Evolutionary conservation across 208 protist genomes (phyloP).

Genomic region (Jaenimonas drosophilae): DNA sequence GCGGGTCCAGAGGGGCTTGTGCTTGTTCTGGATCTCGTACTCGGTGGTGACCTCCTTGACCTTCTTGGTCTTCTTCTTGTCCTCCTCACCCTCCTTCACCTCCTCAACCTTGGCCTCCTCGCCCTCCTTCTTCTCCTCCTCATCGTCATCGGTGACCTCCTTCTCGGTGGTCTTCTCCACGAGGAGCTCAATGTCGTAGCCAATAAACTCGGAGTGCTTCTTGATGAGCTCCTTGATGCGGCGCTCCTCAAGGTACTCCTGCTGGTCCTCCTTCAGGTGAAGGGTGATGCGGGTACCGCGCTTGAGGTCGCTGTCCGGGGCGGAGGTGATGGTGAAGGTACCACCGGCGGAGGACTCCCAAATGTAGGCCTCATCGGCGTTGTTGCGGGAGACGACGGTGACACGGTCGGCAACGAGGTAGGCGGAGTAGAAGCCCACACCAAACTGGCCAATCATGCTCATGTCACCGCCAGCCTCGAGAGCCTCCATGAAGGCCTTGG

Average conservation of each 20-base stretch:
- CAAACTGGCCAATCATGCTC: slow-evolving; percentile 99
- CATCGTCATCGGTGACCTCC: slow-evolving; percentile 93
- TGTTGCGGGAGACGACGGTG: slow-evolving; percentile 96
- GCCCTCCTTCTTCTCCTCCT: slow-evolving; percentile 77
- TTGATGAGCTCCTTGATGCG: slow-evolving; percentile 97
- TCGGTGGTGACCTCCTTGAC: slow-evolving; percentile 76
- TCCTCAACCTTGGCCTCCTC: slow-evolving; percentile 86
- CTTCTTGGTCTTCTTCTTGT: slow-evolving; percentile 79
- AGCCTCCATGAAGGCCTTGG: slow-evolving; percentile 98
- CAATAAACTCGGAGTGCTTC: slow-evolving; percentile 99
- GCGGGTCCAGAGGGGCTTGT: slow-evolving; percentile 97
- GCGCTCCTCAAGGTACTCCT: slow-evolving; percentile 94
- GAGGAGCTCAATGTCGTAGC: slow-evolving; percentile 96
- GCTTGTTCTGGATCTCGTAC: slow-evolving; percentile 97
- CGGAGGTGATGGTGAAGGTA: slow-evolving; percentile 94
- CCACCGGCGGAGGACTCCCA: slow-evolving; percentile 97
- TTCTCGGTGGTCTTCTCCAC: slow-evolving; percentile 92
- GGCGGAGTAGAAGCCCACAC: slow-evolving; percentile 99
- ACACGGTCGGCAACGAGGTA: slow-evolving; percentile 98
- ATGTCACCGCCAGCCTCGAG: slow-evolving; percentile 96
- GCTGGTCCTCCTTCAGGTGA: slow-evolving; percentile 97
- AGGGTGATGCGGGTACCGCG: slow-evolving; percentile 96
- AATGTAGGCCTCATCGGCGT: slow-evolving; percentile 95
- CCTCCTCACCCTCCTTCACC: slow-evolving; percentile 80
- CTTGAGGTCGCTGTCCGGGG: slow-evolving; percentile 69